Evolutionary conservation across 2,329 filamentous ascomycete species (phyloP).

Genomic region (Orbilia javanica): DNA sequence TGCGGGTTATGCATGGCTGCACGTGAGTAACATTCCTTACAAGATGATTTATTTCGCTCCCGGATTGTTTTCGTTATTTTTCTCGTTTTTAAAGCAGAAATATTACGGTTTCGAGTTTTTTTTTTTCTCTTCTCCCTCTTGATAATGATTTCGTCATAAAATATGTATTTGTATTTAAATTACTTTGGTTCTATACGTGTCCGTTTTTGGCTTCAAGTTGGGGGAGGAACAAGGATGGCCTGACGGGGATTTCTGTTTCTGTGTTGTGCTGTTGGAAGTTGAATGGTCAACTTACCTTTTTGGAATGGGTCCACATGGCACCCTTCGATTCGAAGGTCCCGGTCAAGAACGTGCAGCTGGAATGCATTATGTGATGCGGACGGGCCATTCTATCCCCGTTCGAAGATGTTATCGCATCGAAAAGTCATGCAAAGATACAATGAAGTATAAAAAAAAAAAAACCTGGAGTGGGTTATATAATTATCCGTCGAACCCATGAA

Average conservation of each 20-base stretch:
- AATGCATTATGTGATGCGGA: not conserved
- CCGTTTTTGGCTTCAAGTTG: not conserved
- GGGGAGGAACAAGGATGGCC: conserved; percentile 18
- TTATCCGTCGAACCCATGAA: conserved; percentile 2
- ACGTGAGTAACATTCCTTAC: not conserved
- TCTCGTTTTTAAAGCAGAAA: not conserved
- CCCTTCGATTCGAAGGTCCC: conserved; percentile 4
- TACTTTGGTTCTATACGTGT: conserved; percentile 8
- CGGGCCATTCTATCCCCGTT: conserved; percentile 10
- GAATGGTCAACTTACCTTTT: not conserved
- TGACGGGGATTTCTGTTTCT: conserved; percentile 10
- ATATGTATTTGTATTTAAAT: not conserved
- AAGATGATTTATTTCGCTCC: not conserved
- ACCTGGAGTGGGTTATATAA: conserved; percentile 4
- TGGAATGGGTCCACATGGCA: conserved; percentile 19
- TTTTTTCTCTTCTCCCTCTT: too few species aligned
- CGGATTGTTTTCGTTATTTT: conserved; percentile 8
- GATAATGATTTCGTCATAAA: not conserved
- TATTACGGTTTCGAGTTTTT: conserved; percentile 3
- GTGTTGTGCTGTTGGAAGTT: conserved; percentile 16
- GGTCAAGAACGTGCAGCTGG: not conserved
- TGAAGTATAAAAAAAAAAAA: not conserved
- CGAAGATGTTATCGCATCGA: conserved; percentile 10
- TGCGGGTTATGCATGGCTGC: not conserved
- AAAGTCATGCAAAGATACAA: not conserved